Evolutionary conservation across 139 green algal genomes (phyloP).

Genomic region (Zygnema cylindricum): DNA sequence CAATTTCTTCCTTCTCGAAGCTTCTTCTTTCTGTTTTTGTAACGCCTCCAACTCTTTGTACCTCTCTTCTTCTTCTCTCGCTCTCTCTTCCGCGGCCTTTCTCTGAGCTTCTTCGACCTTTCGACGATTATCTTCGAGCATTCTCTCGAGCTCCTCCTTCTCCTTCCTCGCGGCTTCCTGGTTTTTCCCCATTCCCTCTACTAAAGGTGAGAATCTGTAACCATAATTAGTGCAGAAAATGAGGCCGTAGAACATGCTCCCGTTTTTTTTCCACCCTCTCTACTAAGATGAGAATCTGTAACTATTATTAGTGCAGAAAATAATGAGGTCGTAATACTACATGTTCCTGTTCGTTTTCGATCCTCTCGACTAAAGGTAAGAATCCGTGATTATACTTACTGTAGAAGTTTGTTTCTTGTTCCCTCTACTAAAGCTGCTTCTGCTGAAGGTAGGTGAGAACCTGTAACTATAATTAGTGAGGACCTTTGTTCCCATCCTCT

Average conservation of each 20-base stretch:
- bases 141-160: conserved; percentile 45
- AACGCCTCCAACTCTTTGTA: conserved; percentile 54
- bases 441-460: no score
- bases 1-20: conserved; percentile 23
- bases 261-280: neutral
- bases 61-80: conserved; percentile 53
- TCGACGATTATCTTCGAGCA: conserved; percentile 56
- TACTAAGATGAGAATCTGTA: neutral
- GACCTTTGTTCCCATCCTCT: no score
- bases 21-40: conserved; percentile 57
- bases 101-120: conserved; percentile 59
- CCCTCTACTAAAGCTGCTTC: no score
- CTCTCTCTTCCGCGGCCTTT: conserved; percentile 43
- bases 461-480: no score
- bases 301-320: neutral
- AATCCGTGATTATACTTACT: no score
- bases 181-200: neutral
- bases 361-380: no score
- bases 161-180: conserved; percentile 54
- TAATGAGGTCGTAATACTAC: no score
- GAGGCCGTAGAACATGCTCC: conserved; percentile 42
- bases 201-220: neutral
- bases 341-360: no score
- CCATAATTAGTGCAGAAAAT: neutral
- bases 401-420: no score